phyloP scores from a whole-genome alignment of 2,329 filamentous ascomycete genomes.

The Penicillium frequentans region DNA sequence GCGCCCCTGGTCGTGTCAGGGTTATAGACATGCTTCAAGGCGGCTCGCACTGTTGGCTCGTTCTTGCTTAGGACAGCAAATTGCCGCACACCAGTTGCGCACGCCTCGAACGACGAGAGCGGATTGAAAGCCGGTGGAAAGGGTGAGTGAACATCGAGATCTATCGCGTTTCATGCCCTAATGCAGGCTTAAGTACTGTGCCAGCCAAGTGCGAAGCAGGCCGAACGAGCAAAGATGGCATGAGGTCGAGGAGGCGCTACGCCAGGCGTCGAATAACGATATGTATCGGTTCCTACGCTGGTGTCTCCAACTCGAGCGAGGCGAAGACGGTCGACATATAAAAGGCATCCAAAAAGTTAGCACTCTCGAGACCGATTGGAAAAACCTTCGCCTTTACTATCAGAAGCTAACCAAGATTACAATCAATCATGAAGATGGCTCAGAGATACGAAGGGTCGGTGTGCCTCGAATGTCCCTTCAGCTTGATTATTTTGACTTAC shows the following conservation, averaged over 20 bases:
- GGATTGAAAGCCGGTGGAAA: constrained; percentile 12
- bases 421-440: constrained; percentile 9
- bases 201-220: background rate
- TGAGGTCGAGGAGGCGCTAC: constrained; percentile 10
- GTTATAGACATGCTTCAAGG: too few relatives aligned
- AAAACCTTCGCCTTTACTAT: constrained; percentile 15
- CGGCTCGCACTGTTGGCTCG: too few relatives aligned
- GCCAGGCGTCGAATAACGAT: constrained; percentile 13
- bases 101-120: constrained; percentile 2
- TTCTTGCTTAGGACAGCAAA: too few relatives aligned
- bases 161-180: background rate
- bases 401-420: constrained; percentile 13
- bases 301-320: background rate
- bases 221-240: constrained; percentile 4
- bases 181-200: constrained; percentile 7
- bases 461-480: background rate
- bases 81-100: too few relatives aligned
- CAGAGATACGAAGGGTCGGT: constrained; percentile 3
- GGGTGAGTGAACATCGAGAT: background rate
- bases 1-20: too few relatives aligned
- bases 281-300: constrained; percentile 5
- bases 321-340: background rate
- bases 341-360: constrained; percentile 14
- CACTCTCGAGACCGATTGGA: constrained; percentile 12
- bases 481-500: background rate